phyloP scores from a whole-genome alignment of 768 basidiomycete species.

The Sarcomyxa edulis region DNA sequence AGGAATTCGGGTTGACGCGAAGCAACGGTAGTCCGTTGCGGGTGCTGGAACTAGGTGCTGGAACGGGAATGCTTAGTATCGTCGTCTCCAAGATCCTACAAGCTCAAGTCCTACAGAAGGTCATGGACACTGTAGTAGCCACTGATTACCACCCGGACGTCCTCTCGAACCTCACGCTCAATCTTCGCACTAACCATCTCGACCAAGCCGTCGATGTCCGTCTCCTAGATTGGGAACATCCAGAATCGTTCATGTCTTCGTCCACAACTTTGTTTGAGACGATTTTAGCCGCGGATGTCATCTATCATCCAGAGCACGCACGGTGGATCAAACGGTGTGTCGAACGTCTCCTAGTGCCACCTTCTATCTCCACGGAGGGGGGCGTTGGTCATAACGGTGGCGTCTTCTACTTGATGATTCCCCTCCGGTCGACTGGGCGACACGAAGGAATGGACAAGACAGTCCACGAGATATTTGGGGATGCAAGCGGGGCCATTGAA shows the following conservation, averaged over 20 bases:
- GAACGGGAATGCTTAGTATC: constrained; percentile 81
- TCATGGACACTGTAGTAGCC: constrained; percentile 43
- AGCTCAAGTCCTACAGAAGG: too few species aligned
- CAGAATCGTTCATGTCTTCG: constrained; percentile 34
- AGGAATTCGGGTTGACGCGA: constrained; percentile 28
- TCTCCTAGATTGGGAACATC: constrained; percentile 62
- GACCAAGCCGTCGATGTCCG: constrained; percentile 33
- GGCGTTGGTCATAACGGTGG: constrained; percentile 21
- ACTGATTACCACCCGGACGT: constrained; percentile 81
- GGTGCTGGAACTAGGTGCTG: constrained; percentile 79
- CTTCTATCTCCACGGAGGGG: constrained; percentile 10
- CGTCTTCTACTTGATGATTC: constrained; percentile 71
- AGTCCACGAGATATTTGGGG: constrained; percentile 50
- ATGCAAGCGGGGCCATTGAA: constrained; percentile 1
- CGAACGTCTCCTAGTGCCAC: constrained; percentile 37
- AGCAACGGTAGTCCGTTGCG: constrained; percentile 21
- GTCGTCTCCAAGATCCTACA: constrained; percentile 44
- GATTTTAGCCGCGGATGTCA: constrained; percentile 74
- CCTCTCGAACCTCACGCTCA: constrained; percentile 57
- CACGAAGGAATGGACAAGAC: constrained; percentile 54
- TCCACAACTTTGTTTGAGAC: constrained; percentile 58
- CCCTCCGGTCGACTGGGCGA: constrained; percentile 58
- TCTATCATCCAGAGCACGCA: constrained; percentile 71
- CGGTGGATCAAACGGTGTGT: constrained; percentile 64
- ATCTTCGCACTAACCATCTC: constrained; percentile 47